A percentile compares a stretch with the other conserved stretches of the same genome.
phyloP scores from a whole-genome alignment of 768 basidiomycete species.

The Udeniomyces megalosporus region DNA sequence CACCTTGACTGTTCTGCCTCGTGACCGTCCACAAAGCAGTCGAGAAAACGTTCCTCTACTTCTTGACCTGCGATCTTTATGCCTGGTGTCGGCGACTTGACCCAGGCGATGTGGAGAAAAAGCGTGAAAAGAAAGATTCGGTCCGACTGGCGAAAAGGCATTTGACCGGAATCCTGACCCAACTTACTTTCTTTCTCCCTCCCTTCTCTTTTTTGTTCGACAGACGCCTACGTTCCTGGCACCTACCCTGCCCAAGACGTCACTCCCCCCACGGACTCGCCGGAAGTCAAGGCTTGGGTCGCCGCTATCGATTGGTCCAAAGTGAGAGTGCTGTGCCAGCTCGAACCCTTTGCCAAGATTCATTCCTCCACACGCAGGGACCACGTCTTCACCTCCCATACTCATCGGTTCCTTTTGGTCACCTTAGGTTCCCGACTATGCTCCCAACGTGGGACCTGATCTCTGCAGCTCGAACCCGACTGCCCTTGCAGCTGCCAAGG shows the following conservation, averaged over 20 bases:
- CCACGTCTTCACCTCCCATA: not conserved
- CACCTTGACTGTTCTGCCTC: too few relatives aligned
- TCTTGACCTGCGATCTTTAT: not conserved
- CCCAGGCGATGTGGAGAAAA: too few relatives aligned
- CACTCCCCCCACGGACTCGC: slow-evolving; percentile 26
- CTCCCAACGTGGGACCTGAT: slow-evolving; percentile 11
- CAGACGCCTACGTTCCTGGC: not conserved
- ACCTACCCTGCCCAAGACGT: slow-evolving; percentile 26
- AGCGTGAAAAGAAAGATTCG: too few relatives aligned
- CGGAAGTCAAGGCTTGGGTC: slow-evolving; percentile 22
- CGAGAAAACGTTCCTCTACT: too few relatives aligned
- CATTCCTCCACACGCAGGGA: not conserved
- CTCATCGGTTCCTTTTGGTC: not conserved
- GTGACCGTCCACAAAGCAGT: too few relatives aligned
- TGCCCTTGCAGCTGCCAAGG: not conserved
- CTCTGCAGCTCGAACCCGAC: slow-evolving; percentile 2
- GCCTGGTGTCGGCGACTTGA: too few relatives aligned
- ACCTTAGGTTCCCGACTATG: slow-evolving; percentile 7
- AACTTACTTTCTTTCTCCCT: not conserved
- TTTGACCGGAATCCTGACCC: too few relatives aligned
- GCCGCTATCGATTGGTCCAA: slow-evolving; percentile 14
- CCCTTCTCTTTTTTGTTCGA: not conserved
- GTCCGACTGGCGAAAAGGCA: too few relatives aligned
- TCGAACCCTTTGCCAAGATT: not conserved
- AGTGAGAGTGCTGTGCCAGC: not conserved